Base-by-base conservation (phyloP, 73 alveolate species). In the Breviolum minutum region DNA sequence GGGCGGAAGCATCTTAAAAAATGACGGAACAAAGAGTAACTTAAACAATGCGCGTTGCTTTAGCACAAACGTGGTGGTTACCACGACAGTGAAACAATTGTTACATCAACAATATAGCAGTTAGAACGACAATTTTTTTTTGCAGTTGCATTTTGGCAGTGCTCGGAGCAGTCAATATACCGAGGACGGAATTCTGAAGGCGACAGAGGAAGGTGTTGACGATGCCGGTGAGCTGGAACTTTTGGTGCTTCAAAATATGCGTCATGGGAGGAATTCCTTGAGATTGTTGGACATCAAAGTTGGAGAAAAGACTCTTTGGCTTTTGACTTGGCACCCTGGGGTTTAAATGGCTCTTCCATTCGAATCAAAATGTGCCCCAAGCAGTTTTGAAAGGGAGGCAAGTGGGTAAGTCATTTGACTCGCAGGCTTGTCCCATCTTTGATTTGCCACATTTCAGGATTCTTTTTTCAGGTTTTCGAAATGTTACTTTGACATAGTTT, bases 221-320 rank as follows among this genome's bases (percentile, higher is more conserved):
- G 71, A 54, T 81, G 71, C 40, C 5, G 90, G 90, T 14, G 71
- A 40, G 22, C 54, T 81, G 90, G 90, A 81, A 71, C 90, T 81
- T 13, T 69, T 81, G 98, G 88, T 76, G 27, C 64, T 73, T 5
- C 79, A 76, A 48, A 92, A 92, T 80, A 81, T 92, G 98, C 80
- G 98, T 26, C 91, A 92, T 27, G 90, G 98, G 64, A 63, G 90
- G 81, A 79, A 26, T 8, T 66, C 79, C 54, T 61, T 92, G 91
- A 81, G 98, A 32, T 20, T 92, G 79, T 80, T 92, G 82, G 98
- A 92, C 91, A 92, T 92, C 90, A 92, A 92, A 80, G 98, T 63
- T 17, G 79, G 95, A 87, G 81, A 61, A 64, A 66, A 87, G 95
- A 62, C 17, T 14, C 90, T 54, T 17, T 6, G 40, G 14, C 29